phyloP scores from a whole-genome alignment of 2,329 filamentous ascomycete species.

The Pestalotiopsis sp. region DNA sequence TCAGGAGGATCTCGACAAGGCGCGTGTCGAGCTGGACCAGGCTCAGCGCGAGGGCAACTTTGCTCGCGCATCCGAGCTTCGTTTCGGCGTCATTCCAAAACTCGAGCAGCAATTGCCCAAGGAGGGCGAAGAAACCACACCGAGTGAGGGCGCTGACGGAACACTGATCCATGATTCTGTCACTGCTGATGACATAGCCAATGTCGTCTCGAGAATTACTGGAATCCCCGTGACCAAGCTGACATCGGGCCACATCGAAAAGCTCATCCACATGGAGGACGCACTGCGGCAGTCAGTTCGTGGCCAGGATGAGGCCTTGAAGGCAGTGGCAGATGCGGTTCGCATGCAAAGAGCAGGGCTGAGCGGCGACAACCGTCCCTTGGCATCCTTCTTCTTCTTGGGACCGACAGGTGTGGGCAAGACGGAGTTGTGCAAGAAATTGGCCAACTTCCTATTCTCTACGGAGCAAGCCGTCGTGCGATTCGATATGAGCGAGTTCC shows the following conservation, averaged over 20 bases:
- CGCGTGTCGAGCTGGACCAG: constrained; percentile 81
- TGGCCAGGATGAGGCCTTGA: constrained; percentile 92
- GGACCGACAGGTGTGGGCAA: constrained; percentile 97
- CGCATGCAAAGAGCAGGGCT: constrained; percentile 91
- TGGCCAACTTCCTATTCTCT: constrained; percentile 90
- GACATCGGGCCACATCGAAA: constrained; percentile 91
- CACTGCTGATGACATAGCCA: constrained; percentile 92
- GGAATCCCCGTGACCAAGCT: constrained; percentile 93
- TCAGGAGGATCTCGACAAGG: constrained; percentile 86
- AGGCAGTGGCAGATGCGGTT: constrained; percentile 89
- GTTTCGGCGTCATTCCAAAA: constrained; percentile 83
- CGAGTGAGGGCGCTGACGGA: constrained; percentile 40
- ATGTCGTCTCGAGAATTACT: constrained; percentile 86
- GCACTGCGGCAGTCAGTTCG: constrained; percentile 80
- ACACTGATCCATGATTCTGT: constrained; percentile 89
- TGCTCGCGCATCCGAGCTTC: constrained; percentile 83
- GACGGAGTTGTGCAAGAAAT: constrained; percentile 95
- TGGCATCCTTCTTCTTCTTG: constrained; percentile 97
- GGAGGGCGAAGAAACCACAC: constrained; percentile 56
- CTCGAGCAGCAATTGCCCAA: constrained; percentile 80
- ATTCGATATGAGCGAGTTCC: constrained; percentile 98
- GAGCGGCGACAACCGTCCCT: constrained; percentile 85
- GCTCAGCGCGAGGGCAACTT: constrained; percentile 90
- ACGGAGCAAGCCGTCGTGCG: constrained; percentile 88
- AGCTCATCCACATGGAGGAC: constrained; percentile 95